Evolutionary conservation across 495 filamentous ascomycete species (phyloP).

Genomic region (Collariella sp.): DNA sequence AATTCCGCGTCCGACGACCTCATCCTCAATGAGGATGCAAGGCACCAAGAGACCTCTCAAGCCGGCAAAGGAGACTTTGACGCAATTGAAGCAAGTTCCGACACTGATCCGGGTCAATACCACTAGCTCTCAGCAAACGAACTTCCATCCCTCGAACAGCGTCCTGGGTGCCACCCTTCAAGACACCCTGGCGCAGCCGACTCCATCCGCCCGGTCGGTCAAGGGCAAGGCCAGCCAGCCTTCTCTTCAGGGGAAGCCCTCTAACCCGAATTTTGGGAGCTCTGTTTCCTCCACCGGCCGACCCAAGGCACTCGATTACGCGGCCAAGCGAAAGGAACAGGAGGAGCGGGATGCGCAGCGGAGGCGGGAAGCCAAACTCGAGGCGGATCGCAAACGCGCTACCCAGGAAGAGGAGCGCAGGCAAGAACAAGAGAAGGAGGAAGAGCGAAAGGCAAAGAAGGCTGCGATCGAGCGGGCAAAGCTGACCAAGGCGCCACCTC

Average conservation of each 20-base stretch:
- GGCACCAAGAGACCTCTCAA: constrained; percentile 56
- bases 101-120: constrained; percentile 73
- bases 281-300: constrained; percentile 53
- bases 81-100: constrained; percentile 64
- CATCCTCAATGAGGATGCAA: constrained; percentile 45
- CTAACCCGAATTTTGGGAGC: constrained; percentile 59
- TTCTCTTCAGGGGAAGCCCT: constrained; percentile 56
- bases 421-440: constrained; percentile 42
- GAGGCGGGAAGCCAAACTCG: constrained; percentile 69
- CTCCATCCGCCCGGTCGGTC: constrained; percentile 23
- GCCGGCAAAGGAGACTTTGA: constrained; percentile 56
- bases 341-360: constrained; percentile 70
- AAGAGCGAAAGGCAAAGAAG: constrained; percentile 52
- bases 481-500: constrained; percentile 45
- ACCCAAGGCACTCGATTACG: constrained; percentile 53
- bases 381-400: constrained; percentile 67
- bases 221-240: constrained; percentile 60
- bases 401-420: constrained; percentile 50
- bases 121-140: constrained; percentile 51
- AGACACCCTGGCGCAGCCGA: constrained; percentile 49
- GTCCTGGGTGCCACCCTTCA: constrained; percentile 49
- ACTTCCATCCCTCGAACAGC: constrained; percentile 52
- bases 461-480: constrained; percentile 63
- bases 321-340: constrained; percentile 66
- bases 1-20: constrained; percentile 40